Evolutionary conservation across 2,329 filamentous ascomycete species (phyloP), one percentile per base, ranked within the genome.

Genomic region (Penicillium sp.): DNA sequence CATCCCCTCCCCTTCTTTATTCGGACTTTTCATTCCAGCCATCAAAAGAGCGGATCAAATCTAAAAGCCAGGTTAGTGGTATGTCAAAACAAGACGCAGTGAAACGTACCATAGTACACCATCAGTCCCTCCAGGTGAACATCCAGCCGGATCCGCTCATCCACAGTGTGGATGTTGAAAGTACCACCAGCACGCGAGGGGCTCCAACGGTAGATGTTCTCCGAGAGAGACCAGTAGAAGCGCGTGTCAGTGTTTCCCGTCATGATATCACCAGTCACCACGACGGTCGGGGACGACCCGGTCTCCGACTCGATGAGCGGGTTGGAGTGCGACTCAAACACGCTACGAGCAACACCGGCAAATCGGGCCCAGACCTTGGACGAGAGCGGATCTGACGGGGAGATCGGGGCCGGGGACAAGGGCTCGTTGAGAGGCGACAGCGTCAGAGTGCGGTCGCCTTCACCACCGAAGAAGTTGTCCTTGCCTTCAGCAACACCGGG

Each of bases 231-330:
- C 79, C 78, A 81, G 57, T 80, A 81, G 56, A 79, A 79, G 3
- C 73, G 63, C 1, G 79, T 81, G 51, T 81, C 79, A 0, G 79
- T 81, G 46, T 81, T 81, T 0, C 77, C 79, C 1, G 77, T 79
- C 76, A 79, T 79, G 45, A 80, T 73, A 51, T 73, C 71, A 0
- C 74, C 74, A 9, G 69, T 69, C 0, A 75, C 72, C 6, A 78
- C 64, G 3, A 76, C 71, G 0, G 64, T 75, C 48, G 61, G 61
- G 13, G 40, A 38, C 0, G 35, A 25, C 22, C 16, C 20, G 24
- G 56, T 45, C 9, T 46, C 22, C 11, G 55, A 50, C 5, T 69
- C 69, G n/a, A 57, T 2, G 64, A 67, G 25, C 1, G 61, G 61
- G 28, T 63, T 61, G 5, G 61, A 31, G 36, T 63, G 61, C 6